Evolutionary conservation across 1,139 yeast species (phyloP), one percentile per base, ranked within the genome.

Genomic region (Blastobotrys indianensis): DNA sequence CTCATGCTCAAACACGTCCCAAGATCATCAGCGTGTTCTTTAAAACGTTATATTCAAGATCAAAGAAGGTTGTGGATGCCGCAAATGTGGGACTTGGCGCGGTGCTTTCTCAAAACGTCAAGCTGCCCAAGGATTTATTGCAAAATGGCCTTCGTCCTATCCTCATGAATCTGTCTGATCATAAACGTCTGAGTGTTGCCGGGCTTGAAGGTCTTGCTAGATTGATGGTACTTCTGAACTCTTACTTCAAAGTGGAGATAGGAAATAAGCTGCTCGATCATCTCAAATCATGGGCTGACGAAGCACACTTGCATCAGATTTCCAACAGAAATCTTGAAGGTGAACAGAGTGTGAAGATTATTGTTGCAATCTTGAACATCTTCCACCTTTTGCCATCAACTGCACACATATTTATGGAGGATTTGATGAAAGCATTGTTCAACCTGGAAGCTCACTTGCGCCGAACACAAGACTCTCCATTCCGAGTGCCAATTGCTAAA

Each of bases 91-190:
- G 97, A 1, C 70, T 94, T 52, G 82, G 85, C 52, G 78, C 84
- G 4, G 94, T 92, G 39, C 73, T 94, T 29, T 80, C 90, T 13
- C 94, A 86, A 57, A 87, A 87, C 62, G 82, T 88, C 15, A 87
- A 87, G 54, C 72, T 94, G 44, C 98, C 99, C 1, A 88, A 90
- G 59, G 98, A 94, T 55, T 70, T 92, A 36, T 70, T 94, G 28
- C 98, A 94, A 62, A 87, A 85, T 62, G 98, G 98, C 0, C 72
- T 94, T 51, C 77, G 96, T 48, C 98, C 99, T 1, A 88, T 94
- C 83, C 68, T 94, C 53, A 85, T 90, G 90, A 92, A 92, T 57
- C 70, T 94, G 36, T 86, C 97, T 0, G 98, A 94, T 57, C 95
- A 88, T 63, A 88, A 87, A 62, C 82, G 90, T 49, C 71, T 94